phyloP scores from a whole-genome alignment of 2,329 filamentous ascomycete genomes.

The Colletotrichum sp. region DNA sequence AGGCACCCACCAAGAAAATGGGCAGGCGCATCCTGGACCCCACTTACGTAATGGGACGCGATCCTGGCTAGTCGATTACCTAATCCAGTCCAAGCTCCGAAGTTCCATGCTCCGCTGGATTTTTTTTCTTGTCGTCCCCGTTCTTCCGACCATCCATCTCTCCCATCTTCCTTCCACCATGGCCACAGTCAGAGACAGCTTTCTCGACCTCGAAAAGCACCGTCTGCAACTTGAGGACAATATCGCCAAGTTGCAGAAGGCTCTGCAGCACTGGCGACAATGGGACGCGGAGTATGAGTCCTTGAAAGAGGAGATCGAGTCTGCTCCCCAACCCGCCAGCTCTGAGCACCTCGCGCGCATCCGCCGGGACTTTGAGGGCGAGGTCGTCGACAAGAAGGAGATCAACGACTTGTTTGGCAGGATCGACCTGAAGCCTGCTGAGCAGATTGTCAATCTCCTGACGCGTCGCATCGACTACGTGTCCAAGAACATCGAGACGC shows the following conservation, averaged over 20 bases:
- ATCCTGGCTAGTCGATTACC: not conserved
- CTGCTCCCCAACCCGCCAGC: constrained; percentile 51
- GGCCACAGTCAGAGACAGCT: constrained; percentile 50
- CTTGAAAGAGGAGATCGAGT: constrained; percentile 80
- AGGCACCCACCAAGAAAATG: not conserved
- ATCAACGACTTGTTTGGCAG: constrained; percentile 54
- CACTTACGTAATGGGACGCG: constrained; percentile 3
- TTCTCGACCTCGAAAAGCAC: constrained; percentile 76
- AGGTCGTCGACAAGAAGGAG: constrained; percentile 64
- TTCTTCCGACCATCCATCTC: not conserved
- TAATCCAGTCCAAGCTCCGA: constrained; percentile 2
- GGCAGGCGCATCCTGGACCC: not conserved
- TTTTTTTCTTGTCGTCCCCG: not conserved
- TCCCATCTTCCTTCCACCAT: constrained; percentile 31
- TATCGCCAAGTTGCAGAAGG: constrained; percentile 73
- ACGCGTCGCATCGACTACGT: constrained; percentile 88
- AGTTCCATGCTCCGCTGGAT: not conserved
- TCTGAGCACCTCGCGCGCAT: constrained; percentile 62
- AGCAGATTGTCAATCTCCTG: constrained; percentile 72
- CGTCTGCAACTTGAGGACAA: constrained; percentile 77
- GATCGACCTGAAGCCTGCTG: constrained; percentile 51
- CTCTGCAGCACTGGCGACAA: constrained; percentile 85
- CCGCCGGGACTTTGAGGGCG: constrained; percentile 64
- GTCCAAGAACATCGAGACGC: constrained; percentile 74
- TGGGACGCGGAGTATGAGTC: constrained; percentile 93